Percentiles rank a stretch among this genome's conserved stretches.
phyloP scores from a whole-genome alignment of 768 basidiomycete genomes.

The Russula olivacea region DNA sequence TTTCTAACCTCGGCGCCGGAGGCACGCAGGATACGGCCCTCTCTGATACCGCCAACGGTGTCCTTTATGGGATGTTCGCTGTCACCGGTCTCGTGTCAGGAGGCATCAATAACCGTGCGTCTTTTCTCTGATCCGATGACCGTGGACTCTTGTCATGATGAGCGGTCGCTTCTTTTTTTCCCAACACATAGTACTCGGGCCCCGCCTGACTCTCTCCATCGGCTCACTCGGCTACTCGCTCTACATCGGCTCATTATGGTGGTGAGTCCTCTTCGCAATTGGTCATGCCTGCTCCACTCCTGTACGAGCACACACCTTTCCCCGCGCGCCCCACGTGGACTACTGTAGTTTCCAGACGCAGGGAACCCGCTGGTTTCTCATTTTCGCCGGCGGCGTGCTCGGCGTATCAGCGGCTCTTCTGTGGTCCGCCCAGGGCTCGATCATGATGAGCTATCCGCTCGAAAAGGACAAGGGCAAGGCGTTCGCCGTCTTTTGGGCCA shows the following conservation, averaged over 20 bases:
- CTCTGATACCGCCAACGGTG: constrained; percentile 37
- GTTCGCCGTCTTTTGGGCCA: constrained; percentile 50
- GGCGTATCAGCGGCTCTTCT: constrained; percentile 47
- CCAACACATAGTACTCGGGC: constrained; percentile 38
- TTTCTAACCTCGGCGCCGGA: constrained; percentile 37
- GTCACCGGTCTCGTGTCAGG: constrained; percentile 39
- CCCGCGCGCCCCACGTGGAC: background rate
- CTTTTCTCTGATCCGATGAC: constrained; percentile 6
- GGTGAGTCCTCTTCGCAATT: constrained; percentile 27
- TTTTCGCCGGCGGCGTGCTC: constrained; percentile 45
- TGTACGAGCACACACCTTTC: background rate
- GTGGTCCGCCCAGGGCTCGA: constrained; percentile 47
- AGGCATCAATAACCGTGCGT: constrained; percentile 34
- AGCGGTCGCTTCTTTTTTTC: background rate
- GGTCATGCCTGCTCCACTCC: background rate
- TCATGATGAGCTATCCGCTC: constrained; percentile 54
- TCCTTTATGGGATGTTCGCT: constrained; percentile 41
- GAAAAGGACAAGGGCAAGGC: constrained; percentile 51
- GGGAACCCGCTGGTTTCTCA: constrained; percentile 41
- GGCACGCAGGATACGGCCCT: constrained; percentile 38
- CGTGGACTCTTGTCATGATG: background rate
- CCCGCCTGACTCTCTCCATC: constrained; percentile 43
- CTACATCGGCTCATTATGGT: constrained; percentile 46
- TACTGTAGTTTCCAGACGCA: constrained; percentile 34
- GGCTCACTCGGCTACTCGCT: constrained; percentile 49